Evolutionary conservation across 345 rosid species (phyloP).

Genomic region (Physaria fendleri): DNA sequence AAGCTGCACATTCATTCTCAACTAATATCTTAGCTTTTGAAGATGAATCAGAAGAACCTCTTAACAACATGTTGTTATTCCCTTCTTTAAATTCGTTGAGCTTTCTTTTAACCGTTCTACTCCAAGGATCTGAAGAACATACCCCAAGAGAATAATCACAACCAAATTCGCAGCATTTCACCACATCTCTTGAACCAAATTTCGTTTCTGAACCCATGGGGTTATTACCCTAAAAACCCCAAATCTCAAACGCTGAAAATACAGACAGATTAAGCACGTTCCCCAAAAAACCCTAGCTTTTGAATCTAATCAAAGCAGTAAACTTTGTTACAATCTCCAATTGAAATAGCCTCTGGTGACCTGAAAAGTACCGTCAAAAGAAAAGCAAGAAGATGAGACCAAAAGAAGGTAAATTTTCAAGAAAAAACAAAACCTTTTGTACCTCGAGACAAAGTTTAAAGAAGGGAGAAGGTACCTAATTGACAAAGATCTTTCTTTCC

Average conservation of each 20-base stretch:
- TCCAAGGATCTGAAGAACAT: conserved; percentile 20
- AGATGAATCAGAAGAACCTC: conserved; percentile 38
- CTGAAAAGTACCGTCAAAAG: neutral
- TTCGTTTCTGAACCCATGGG: conserved; percentile 50
- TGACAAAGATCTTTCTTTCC: conserved; percentile 17
- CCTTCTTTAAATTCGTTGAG: conserved; percentile 28
- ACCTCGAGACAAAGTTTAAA: conserved; percentile 1
- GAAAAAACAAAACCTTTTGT: neutral
- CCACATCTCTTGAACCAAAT: conserved; percentile 34
- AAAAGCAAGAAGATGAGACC: conserved; percentile 1
- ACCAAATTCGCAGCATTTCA: conserved; percentile 48
- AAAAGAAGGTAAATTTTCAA: neutral
- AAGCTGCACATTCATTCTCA: conserved; percentile 61
- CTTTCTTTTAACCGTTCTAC: conserved; percentile 32
- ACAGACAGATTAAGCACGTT: conserved; percentile 1
- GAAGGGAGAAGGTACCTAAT: conserved; percentile 1
- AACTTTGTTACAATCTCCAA: conserved; percentile 12
- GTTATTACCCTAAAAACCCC: conserved; percentile 18
- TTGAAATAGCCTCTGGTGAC: neutral
- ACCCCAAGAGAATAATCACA: conserved; percentile 37
- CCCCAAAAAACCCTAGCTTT: conserved; percentile 8
- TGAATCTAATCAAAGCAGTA: neutral
- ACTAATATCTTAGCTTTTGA: conserved; percentile 53
- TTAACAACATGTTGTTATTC: conserved; percentile 34
- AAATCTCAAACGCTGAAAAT: conserved; percentile 12